A percentile compares a stretch with the other conserved stretches of the same genome.
phyloP scores from a whole-genome alignment of 306 rosid genomes.

The Senna siamea region DNA sequence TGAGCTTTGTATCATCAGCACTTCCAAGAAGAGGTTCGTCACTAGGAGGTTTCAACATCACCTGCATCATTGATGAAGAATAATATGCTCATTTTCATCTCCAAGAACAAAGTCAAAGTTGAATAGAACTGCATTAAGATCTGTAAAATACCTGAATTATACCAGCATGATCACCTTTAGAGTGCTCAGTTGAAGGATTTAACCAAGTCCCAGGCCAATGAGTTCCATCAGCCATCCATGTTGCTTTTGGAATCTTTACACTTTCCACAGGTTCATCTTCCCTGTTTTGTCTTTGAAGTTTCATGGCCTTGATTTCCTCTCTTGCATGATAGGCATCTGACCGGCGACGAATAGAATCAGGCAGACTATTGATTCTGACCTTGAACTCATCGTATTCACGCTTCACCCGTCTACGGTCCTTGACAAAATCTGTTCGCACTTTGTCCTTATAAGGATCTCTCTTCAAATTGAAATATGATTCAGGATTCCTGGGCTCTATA shows the following conservation, averaged over 20 bases:
- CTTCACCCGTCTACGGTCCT: constrained; percentile 89
- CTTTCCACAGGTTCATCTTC: constrained; percentile 74
- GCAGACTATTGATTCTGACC: constrained; percentile 88
- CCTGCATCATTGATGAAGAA: constrained; percentile 56
- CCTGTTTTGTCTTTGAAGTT: constrained; percentile 75
- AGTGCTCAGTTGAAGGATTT: constrained; percentile 71
- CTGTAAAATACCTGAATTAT: constrained; percentile 77
- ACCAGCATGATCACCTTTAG: constrained; percentile 92
- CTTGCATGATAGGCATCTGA: constrained; percentile 97
- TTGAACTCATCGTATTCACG: constrained; percentile 99
- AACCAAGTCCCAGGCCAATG: constrained; percentile 99
- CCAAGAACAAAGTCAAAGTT: background rate
- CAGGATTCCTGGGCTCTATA: constrained; percentile 97
- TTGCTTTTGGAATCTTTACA: constrained; percentile 84
- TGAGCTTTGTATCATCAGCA: constrained; percentile 65
- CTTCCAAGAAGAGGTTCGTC: constrained; percentile 84
- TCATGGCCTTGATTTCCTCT: constrained; percentile 95
- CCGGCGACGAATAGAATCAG: constrained; percentile 91
- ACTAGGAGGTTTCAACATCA: constrained; percentile 98
- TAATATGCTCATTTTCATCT: constrained; percentile 27
- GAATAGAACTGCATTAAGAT: constrained; percentile 28
- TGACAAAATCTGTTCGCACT: constrained; percentile 84
- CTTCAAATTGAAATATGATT: constrained; percentile 83
- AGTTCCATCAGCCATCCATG: constrained; percentile 99
- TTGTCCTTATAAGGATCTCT: constrained; percentile 95